Conservation (phyloP, 805 yeast genomes). For the Geotrichum ghanense region DNA sequence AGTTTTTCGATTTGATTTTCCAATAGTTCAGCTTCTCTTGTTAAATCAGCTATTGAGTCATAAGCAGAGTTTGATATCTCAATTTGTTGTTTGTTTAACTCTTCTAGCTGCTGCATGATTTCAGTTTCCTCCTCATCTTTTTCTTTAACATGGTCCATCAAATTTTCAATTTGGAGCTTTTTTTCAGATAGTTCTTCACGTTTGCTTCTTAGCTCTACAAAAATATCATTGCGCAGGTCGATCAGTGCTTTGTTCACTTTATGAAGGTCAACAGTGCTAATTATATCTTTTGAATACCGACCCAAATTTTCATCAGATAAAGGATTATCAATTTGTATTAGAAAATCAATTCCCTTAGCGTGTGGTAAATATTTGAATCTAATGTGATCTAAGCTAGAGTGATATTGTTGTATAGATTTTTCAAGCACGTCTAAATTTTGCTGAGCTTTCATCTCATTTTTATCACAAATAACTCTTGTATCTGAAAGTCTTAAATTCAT, state of each 20-base stretch:
- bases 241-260: conserved; percentile 25
- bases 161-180: conserved; percentile 47
- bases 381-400: conserved; percentile 33
- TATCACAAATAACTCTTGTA: conserved; percentile 32
- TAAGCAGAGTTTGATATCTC: too few relatives aligned
- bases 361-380: conserved; percentile 22
- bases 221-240: conserved; percentile 36
- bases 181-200: conserved; percentile 48
- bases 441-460: conserved; percentile 40
- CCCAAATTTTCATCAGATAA: conserved; percentile 37
- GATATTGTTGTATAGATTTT: conserved; percentile 43
- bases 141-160: conserved; percentile 44
- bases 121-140: too few relatives aligned
- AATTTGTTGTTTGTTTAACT: too few relatives aligned
- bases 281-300: conserved; percentile 31
- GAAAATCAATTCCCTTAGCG: conserved; percentile 22
- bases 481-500: conserved; percentile 35
- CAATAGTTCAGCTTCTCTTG: too few relatives aligned
- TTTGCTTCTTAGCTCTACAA: conserved; percentile 33
- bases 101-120: too few relatives aligned
- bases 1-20: too few relatives aligned
- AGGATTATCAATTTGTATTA: conserved; percentile 31
- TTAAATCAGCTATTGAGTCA: too few relatives aligned
- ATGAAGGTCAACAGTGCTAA: conserved; percentile 31
- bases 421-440: conserved; percentile 41